Conservation (phyloP, 306 rosid species). For the Cyclanthera cordifolia region DNA sequence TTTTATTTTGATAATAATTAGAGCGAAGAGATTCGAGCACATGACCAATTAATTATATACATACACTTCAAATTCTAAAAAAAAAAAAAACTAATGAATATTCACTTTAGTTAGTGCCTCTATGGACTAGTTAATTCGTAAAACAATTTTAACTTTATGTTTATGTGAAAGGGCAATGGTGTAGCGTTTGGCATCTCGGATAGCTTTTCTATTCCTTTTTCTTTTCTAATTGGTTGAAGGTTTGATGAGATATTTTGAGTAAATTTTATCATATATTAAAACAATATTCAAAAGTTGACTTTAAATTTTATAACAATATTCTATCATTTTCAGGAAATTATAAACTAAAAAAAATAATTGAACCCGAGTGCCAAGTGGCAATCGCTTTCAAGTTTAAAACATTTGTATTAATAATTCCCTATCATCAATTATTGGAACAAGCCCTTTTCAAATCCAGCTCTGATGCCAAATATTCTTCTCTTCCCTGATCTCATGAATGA, state of each 20-base stretch:
- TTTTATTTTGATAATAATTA: too few relatives aligned
- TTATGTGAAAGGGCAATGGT: slow-evolving; percentile 15
- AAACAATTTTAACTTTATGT: slow-evolving; percentile 11
- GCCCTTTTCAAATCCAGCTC: neutral
- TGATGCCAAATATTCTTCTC: neutral
- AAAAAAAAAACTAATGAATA: too few relatives aligned
- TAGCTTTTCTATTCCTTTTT: neutral
- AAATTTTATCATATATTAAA: neutral
- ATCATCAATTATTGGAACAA: neutral
- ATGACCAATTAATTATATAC: too few relatives aligned
- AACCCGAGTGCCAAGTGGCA: slow-evolving; percentile 5
- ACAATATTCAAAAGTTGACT: neutral
- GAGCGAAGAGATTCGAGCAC: too few relatives aligned
- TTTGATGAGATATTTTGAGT: neutral
- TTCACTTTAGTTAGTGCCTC: too few relatives aligned
- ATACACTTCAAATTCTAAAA: too few relatives aligned
- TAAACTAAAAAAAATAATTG: neutral
- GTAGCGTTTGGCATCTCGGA: neutral
- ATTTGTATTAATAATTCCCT: neutral
- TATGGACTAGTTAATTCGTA: too few relatives aligned
- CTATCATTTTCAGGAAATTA: slow-evolving; percentile 1
- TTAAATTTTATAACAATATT: neutral
- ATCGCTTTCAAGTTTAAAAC: neutral
- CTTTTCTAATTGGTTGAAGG: neutral
- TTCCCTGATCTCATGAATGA: neutral